Evolutionary conservation across 306 rosid species (phyloP), one percentile per base, ranked within the genome.

Genomic region (Fagus crenata): DNA sequence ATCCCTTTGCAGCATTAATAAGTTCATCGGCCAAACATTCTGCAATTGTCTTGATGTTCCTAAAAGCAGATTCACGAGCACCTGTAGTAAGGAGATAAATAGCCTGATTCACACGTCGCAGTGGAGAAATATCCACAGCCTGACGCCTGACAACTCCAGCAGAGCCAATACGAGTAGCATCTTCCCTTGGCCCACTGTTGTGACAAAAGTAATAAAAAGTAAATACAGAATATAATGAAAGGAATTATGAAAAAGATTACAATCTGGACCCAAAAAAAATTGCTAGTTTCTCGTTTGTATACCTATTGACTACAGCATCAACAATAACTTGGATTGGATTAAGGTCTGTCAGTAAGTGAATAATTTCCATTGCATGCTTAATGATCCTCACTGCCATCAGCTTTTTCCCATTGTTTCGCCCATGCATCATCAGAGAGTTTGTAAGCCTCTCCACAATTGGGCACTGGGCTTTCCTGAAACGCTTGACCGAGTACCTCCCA

Each of bases 71-170:
- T 68, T 87, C 88, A 61, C 88, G 85, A 46, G 88, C 86, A 6
- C 90, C 88, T 0, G 88, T 87, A 3, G 90, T 87, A 36, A 87
- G 79, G 73, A 87, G 88, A 55, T 87, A 87, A 67, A 82, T 82
- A 12, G 90, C 90, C 73, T 87, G 88, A 39, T 87, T 84, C 51
- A 87, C 88, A 32, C 85, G 86, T 12, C 88, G 81, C 71, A 87
- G 46, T 32, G 86, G 90, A 46, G 86, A 87, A 74, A 87, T 87
- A 77, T 87, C 88, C 71, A 84, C 90, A 2, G 88, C 90, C 77
- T 84, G 90, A 80, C 85, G 88, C 71, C 90, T 84, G 46, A 84
- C 88, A 71, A 87, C 90, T 54, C 90, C 88, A 11, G 90, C 88
- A 49, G 88, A 87, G 71, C 88, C 90, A 71, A 87, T 87, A 17